Percentiles rank a stretch among this genome's conserved stretches.
These are phyloP conservation scores for Aspergillus funiculosus DNA, from an alignment of 495 filamentous ascomycete genomes.

Conservation along the genomic window DNA sequence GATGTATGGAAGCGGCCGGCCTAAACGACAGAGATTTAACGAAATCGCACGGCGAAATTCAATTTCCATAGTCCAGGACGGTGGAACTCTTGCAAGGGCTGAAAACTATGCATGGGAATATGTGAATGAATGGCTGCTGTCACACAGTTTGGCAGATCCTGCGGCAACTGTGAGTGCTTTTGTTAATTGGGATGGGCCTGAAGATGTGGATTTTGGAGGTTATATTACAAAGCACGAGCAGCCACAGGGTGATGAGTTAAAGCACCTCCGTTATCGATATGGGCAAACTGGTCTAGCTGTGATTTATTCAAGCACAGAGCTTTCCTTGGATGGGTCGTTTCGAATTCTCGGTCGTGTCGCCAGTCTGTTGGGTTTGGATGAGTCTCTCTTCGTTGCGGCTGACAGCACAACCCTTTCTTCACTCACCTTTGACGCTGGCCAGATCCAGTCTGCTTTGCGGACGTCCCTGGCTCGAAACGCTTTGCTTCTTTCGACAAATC, in stretches of 20 bases:
- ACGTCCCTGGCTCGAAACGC: constrained; percentile 47
- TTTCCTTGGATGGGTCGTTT: constrained; percentile 57
- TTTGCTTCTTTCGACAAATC: constrained; percentile 57
- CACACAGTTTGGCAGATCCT: constrained; percentile 47
- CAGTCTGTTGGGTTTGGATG: constrained; percentile 55
- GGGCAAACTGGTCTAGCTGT: constrained; percentile 66
- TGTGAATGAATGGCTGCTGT: constrained; percentile 76
- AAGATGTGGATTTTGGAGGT: constrained; percentile 72
- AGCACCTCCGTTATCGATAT: constrained; percentile 55
- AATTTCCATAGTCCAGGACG: constrained; percentile 25
- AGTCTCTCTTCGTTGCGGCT: constrained; percentile 33
- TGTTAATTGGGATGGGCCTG: constrained; percentile 73
- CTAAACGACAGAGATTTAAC: constrained; percentile 52
- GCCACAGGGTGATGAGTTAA: constrained; percentile 47
- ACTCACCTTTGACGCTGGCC: constrained; percentile 30
- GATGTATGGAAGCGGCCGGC: constrained; percentile 65
- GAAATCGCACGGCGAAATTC: constrained; percentile 27
- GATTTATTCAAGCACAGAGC: constrained; percentile 62
- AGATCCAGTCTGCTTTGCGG: constrained; percentile 41
- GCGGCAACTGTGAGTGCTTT: constrained; percentile 53
- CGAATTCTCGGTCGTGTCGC: constrained; percentile 56
- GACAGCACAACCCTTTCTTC: constrained; percentile 23
- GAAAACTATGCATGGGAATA: constrained; percentile 60
- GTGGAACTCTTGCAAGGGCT: constrained; percentile 16
- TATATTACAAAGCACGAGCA: constrained; percentile 47